Conservation (phyloP, 495 filamentous ascomycete species). For the Hypoxylon crocopeplum region DNA sequence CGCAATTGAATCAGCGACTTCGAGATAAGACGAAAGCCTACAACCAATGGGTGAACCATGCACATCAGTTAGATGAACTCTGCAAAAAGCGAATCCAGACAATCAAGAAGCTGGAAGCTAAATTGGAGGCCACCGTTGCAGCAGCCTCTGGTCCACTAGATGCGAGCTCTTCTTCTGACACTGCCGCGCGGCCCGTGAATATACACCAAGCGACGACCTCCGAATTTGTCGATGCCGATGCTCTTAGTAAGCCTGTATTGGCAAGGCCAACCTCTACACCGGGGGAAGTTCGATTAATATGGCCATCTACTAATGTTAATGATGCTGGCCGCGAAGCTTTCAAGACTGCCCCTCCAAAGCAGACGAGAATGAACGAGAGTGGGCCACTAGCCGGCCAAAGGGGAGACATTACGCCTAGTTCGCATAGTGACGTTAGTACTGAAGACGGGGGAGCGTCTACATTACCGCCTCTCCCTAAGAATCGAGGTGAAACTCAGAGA, state of each 20-base stretch:
- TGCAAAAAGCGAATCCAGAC: slow-evolving; percentile 32
- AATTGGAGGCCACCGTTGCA: slow-evolving; percentile 17
- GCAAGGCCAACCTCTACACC: not conserved
- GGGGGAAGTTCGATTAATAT: not conserved
- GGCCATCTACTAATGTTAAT: not conserved
- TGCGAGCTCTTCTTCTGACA: slow-evolving; percentile 25
- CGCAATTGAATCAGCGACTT: slow-evolving; percentile 30
- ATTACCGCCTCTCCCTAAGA: slow-evolving; percentile 41
- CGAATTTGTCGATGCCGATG: not conserved
- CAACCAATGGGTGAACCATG: slow-evolving; percentile 35
- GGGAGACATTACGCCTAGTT: not conserved
- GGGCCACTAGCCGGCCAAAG: not conserved
- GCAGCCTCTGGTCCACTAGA: slow-evolving; percentile 10
- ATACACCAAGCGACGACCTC: not conserved
- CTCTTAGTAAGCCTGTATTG: not conserved
- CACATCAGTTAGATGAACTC: slow-evolving; percentile 27
- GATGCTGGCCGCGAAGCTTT: not conserved
- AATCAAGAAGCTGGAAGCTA: slow-evolving; percentile 39
- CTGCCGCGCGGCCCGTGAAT: not conserved
- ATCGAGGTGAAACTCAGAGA: not conserved
- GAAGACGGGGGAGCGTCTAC: slow-evolving; percentile 10
- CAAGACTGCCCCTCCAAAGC: not conserved
- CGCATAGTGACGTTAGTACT: not conserved
- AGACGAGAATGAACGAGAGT: not conserved
- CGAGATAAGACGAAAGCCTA: slow-evolving; percentile 31